These are phyloP conservation scores for Leptomonas seymouri DNA, from an alignment of 208 protist species.

Conservation along the genomic window DNA sequence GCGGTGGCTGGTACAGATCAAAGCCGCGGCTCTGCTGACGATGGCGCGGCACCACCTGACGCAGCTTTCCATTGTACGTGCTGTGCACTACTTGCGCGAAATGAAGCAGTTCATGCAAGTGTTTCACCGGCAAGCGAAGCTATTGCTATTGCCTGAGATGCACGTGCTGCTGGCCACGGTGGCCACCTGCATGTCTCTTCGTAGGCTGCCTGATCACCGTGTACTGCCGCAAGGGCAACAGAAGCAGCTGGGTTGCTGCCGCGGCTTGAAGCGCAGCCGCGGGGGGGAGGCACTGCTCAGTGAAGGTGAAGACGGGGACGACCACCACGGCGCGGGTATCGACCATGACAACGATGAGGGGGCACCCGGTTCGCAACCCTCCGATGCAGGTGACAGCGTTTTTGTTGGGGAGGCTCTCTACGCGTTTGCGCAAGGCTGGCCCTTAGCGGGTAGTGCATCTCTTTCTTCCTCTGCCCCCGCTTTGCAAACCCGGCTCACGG, in stretches of 20 bases:
- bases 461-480: not conserved
- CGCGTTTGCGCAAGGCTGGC: constrained; percentile 24
- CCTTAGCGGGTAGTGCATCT: not conserved
- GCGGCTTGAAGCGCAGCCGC: not conserved
- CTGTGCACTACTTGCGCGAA: constrained; percentile 36
- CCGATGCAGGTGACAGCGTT: not conserved
- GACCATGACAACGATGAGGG: not conserved
- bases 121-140: constrained; percentile 44
- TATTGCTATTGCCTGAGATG: constrained; percentile 36
- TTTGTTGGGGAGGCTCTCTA: not conserved
- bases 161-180: constrained; percentile 54
- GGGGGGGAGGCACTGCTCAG: not conserved
- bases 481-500: not conserved
- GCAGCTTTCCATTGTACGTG: constrained; percentile 39
- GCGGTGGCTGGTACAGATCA: constrained; percentile 59
- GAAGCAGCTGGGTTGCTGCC: not conserved
- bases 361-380: not conserved
- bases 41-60: constrained; percentile 44
- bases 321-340: not conserved
- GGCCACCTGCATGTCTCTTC: constrained; percentile 42
- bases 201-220: constrained; percentile 29
- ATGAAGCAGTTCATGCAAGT: constrained; percentile 51
- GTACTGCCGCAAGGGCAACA: not conserved
- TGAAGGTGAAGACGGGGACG: constrained; percentile 3
- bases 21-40: constrained; percentile 47